Evolutionary conservation across 1,284 basidiomycete genomes (phyloP).

Genomic region (Moesziomyces antarcticus): DNA sequence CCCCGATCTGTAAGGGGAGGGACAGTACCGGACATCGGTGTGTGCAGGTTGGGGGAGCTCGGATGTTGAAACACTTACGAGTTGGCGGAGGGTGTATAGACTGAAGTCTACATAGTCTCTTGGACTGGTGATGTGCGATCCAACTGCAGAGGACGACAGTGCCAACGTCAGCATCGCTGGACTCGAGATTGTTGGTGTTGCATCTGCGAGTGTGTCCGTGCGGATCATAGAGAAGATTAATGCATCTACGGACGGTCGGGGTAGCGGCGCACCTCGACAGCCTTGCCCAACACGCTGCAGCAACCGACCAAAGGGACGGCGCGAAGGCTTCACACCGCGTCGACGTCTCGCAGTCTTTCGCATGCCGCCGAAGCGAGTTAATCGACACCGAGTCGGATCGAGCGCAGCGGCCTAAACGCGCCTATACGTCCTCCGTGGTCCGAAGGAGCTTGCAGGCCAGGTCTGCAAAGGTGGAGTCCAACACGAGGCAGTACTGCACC

Average conservation of each 20-base stretch:
- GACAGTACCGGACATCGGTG: neutral
- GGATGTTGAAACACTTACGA: too few species aligned
- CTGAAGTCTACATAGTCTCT: too few species aligned
- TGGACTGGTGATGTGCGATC: too few species aligned
- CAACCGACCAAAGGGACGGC: conserved; percentile 16
- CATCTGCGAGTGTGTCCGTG: neutral
- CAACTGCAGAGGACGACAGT: too few species aligned
- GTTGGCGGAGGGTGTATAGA: too few species aligned
- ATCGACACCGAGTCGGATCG: conserved; percentile 26
- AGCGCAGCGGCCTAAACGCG: conserved; percentile 40
- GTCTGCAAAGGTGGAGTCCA: conserved; percentile 25
- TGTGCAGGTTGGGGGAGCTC: too few species aligned
- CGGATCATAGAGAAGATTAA: conserved; percentile 56
- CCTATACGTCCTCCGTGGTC: neutral
- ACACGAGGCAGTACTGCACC: conserved; percentile 13
- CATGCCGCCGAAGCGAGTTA: conserved; percentile 52
- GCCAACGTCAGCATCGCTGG: too few species aligned
- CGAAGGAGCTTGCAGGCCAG: conserved; percentile 12
- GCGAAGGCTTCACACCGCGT: conserved; percentile 45
- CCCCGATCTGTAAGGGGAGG: neutral
- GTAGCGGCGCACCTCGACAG: conserved; percentile 32
- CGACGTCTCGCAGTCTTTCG: conserved; percentile 34
- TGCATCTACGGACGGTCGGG: conserved; percentile 50
- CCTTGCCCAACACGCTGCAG: conserved; percentile 11
- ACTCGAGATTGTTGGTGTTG: too few species aligned